phyloP scores from a whole-genome alignment of 345 rosid species.

The Moringa oleifera region DNA sequence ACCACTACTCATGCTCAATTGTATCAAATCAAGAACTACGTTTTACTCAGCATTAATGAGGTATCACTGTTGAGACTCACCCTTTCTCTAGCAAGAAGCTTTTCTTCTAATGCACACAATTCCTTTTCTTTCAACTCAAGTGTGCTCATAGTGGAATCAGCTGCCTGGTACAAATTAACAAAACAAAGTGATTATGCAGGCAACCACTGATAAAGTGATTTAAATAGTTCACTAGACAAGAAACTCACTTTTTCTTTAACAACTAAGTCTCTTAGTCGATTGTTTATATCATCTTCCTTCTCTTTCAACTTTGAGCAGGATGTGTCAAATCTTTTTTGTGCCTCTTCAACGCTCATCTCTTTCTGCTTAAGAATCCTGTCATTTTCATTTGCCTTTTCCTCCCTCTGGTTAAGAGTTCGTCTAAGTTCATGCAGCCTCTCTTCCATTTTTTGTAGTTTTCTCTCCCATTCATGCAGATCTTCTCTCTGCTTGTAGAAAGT shows the following conservation, averaged over 20 bases:
- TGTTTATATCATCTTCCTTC: conserved; percentile 45
- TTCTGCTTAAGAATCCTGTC: conserved; percentile 42
- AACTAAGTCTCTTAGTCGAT: conserved; percentile 44
- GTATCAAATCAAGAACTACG: too few relatives aligned
- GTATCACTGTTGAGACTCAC: conserved; percentile 35
- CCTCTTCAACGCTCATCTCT: conserved; percentile 50
- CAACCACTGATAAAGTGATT: conserved; percentile 6
- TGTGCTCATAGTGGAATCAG: conserved; percentile 31
- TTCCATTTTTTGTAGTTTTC: conserved; percentile 43
- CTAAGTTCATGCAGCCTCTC: conserved; percentile 45
- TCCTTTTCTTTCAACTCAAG: conserved; percentile 53
- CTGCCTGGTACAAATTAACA: conserved; percentile 36
- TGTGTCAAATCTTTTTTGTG: conserved; percentile 42
- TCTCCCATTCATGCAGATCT: conserved; percentile 77
- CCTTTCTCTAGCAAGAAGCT: conserved; percentile 61
- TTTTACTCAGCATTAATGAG: neutral
- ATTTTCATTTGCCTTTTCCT: conserved; percentile 47
- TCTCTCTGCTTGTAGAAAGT: conserved; percentile 64
- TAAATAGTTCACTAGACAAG: conserved; percentile 1
- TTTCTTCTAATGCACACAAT: conserved; percentile 55
- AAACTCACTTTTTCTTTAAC: conserved; percentile 57
- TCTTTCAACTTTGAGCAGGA: conserved; percentile 45
- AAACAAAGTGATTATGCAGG: conserved; percentile 15
- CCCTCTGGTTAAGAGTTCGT: conserved; percentile 45
- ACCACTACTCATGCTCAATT: too few relatives aligned